Evolutionary conservation across 1,284 basidiomycete genomes (phyloP), one percentile per base, ranked within the genome.

Genomic region (Psilocybe mexicana): DNA sequence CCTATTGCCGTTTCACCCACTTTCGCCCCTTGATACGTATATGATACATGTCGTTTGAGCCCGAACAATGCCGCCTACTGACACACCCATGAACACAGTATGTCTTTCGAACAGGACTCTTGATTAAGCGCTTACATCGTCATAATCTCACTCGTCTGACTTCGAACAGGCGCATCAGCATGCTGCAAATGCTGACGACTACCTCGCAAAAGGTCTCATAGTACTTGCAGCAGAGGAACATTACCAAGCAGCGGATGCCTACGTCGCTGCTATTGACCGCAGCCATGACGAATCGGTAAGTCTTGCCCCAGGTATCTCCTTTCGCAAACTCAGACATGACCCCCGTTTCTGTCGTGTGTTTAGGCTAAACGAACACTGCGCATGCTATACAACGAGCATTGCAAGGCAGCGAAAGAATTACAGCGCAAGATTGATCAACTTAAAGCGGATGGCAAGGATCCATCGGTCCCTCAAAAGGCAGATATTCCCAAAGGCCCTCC

Each of bases 131-230:
- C 45, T 55, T n/a, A 55, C 45, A 3, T 46, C 35, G 25, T 30
- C 23, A 33, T 40, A 33, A 33, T 33, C 4, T 33, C 12, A 43
- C 43, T 44, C 52, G 11, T 26, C 24, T 8, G 10, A 42, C 24
- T 10, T 26, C 35, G 8, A 43, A 43, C 70, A 93, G 90, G 90
- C 90, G 23, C 88, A 93, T 70, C 86, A 89, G 66, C 88, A 92
- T 72, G 87, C 88, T 55, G 85, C 85, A 23, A 88, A 87, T 67
- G 90, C 90, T 28, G 88, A 92, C 59, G 88, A 92, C 57, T 81
- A 80, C 66, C 68, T 81, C 43, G 77, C 76, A 11, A 80, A 83
- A 58, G 88, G 88, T 10, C 74, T 89, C 2, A 78, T 90, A 57
- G 81, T 90, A 35, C 83, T 82, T 43, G 88, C 91, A 6, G 78